These are phyloP conservation scores for Wickerhamomyces bovis DNA, from an alignment of 805 yeast species.

Conservation along the genomic window DNA sequence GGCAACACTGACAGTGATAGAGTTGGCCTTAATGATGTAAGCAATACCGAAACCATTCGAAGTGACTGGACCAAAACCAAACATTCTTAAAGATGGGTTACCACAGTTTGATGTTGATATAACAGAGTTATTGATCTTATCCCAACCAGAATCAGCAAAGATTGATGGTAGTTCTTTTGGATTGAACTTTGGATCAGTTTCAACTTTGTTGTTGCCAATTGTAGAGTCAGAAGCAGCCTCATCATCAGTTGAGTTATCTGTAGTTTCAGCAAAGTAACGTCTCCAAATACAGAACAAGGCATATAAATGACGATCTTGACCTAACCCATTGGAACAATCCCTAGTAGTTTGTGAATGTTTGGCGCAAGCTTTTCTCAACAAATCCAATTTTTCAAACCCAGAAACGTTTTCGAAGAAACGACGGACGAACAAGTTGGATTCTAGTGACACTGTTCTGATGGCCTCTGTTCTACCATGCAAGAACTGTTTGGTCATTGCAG, in stretches of 20 bases:
- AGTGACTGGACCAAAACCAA: constrained; percentile 89
- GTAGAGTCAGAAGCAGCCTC: constrained; percentile 18
- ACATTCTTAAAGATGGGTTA: constrained; percentile 76
- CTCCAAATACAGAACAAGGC: constrained; percentile 89
- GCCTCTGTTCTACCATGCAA: constrained; percentile 93
- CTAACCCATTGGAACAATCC: constrained; percentile 67
- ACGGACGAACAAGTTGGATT: constrained; percentile 76
- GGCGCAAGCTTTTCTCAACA: constrained; percentile 62
- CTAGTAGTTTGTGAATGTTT: constrained; percentile 64
- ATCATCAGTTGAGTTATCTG: constrained; percentile 13
- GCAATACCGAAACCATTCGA: constrained; percentile 94
- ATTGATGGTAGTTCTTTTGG: constrained; percentile 54
- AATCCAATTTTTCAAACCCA: constrained; percentile 47
- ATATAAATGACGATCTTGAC: constrained; percentile 89
- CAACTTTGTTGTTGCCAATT: constrained; percentile 12
- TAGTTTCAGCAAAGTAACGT: constrained; percentile 36
- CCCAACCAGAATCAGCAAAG: constrained; percentile 88
- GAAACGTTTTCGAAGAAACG: constrained; percentile 71
- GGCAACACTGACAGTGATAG: constrained; percentile 73
- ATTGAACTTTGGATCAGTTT: constrained; percentile 7
- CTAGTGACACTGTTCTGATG: constrained; percentile 74
- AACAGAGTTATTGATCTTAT: constrained; percentile 69
- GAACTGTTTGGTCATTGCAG: constrained; percentile 89
- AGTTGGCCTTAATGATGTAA: constrained; percentile 76
- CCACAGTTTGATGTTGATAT: constrained; percentile 89